Base-by-base conservation (phyloP, 2,329 filamentous ascomycete species). In the Ophiostoma populinum region DNA sequence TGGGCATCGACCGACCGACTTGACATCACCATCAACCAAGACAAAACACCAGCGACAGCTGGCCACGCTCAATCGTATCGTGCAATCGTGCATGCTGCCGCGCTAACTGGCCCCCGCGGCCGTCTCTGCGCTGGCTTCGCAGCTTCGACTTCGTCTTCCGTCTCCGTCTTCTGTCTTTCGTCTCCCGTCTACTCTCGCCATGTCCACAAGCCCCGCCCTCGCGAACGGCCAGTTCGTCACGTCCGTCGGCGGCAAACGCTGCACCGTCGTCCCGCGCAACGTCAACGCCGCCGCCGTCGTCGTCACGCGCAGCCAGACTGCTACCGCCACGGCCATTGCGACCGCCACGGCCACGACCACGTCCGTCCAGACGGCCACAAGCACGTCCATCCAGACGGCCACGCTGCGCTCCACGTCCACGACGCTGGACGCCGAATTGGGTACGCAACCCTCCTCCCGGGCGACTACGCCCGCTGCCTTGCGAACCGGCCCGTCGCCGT, bases 221-320 rank as follows among this genome's bases (percentile, higher is more conserved):
- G 57, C 55, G 43, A 49, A 51, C 47, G 59, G 62, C 47, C 58
- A 59, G 40, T 61, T 62, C 40, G 57, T 65, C 39, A 69, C 64
- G 36, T 61, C 51, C 32, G 54, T 68, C 36, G 51, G 58, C 38
- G 63, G 63, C 34, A 62, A 57, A 49, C 58, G 58, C 50, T 70
- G 67, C 54, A 70, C 67, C 46, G 65, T 61, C 40, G 54, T 69
- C 43, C 65, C 64, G 32, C 62, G 49, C 45, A 42, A 37, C 17
- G 40, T 44, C 31, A 44, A 27, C 36, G 40, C 42, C 33, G 21
- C 27, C 7, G 32, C 32, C 31, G 32, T 32, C 29, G 35, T 32
- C 13, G 30, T 32, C 30, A 21, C 34, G 30, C 27, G 32, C 32
- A 29, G 31, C 35, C 24, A 39, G 31, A 40, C 45, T 15, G 44